Conservation (phyloP, 1,139 yeast species). For the Meyerozyma carpophila region DNA sequence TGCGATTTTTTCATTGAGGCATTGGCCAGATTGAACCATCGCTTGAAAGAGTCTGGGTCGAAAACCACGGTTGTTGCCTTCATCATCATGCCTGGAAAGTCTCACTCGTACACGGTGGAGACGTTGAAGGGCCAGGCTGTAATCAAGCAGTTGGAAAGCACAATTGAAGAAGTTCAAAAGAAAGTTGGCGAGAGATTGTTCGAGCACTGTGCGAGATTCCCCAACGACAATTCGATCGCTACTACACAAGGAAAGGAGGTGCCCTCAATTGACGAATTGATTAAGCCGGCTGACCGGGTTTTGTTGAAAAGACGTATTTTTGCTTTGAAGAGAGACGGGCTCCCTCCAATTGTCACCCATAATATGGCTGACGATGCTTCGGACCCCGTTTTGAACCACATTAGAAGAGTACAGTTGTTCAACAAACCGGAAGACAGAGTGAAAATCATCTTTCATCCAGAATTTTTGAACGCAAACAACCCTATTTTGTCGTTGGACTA, state of each 20-base stretch:
- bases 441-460: conserved; percentile 95
- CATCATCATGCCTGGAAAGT: conserved; percentile 95
- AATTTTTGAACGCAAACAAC: conserved; percentile 89
- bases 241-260: conserved; percentile 51
- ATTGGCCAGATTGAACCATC: conserved; percentile 85
- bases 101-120: conserved; percentile 91
- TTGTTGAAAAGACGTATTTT: conserved; percentile 86
- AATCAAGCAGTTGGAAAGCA: conserved; percentile 81
- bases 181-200: conserved; percentile 83
- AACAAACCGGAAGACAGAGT: conserved; percentile 89
- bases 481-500: conserved; percentile 91
- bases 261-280: conserved; percentile 68
- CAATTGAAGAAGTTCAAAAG: conserved; percentile 84
- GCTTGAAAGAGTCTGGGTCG: conserved; percentile 74
- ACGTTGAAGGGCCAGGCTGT: conserved; percentile 96
- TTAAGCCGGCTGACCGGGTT: conserved; percentile 85
- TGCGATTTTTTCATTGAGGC: conserved; percentile 93
- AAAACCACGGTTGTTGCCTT: conserved; percentile 96
- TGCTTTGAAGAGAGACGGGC: conserved; percentile 80
- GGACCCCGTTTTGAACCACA: conserved; percentile 89
- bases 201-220: conserved; percentile 84
- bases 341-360: conserved; percentile 98
- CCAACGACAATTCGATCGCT: conserved; percentile 53
- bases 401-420: conserved; percentile 86
- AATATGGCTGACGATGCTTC: conserved; percentile 89